These are phyloP conservation scores for Schrenkiella parvula DNA, from an alignment of 345 rosid genomes.

Conservation along the genomic window DNA sequence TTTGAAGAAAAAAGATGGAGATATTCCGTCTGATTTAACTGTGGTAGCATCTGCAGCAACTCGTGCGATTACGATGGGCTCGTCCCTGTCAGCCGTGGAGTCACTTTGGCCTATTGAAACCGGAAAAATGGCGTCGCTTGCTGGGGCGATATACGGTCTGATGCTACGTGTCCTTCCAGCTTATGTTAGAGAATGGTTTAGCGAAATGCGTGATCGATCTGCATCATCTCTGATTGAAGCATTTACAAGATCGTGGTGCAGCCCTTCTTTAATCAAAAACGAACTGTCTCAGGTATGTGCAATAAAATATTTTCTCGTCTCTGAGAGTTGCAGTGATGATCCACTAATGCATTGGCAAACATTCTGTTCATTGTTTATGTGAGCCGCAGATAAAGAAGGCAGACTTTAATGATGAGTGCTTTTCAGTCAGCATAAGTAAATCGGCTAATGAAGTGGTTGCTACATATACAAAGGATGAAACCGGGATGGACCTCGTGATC, in stretches of 20 bases:
- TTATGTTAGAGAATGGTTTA: conserved; percentile 89
- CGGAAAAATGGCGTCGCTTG: conserved; percentile 63
- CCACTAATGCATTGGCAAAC: background rate
- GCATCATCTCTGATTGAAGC: conserved; percentile 60
- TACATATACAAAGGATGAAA: conserved; percentile 91
- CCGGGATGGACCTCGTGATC: conserved; percentile 90
- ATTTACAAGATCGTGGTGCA: conserved; percentile 91
- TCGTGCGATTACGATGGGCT: conserved; percentile 59
- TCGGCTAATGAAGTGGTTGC: conserved; percentile 95
- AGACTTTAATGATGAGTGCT: conserved; percentile 75
- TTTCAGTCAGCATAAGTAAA: conserved; percentile 81
- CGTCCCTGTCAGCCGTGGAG: conserved; percentile 61
- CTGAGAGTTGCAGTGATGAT: conserved; percentile 4
- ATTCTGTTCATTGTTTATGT: conserved; percentile 21
- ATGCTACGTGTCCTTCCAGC: conserved; percentile 91
- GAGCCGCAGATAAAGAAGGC: conserved; percentile 84
- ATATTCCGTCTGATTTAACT: conserved; percentile 47
- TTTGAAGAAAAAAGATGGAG: conserved; percentile 72
- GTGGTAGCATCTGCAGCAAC: conserved; percentile 72
- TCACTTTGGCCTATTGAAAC: conserved; percentile 80
- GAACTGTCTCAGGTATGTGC: conserved; percentile 84
- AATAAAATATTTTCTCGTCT: background rate
- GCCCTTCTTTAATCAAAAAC: conserved; percentile 70
- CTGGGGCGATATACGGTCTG: conserved; percentile 85
- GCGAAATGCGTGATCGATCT: conserved; percentile 81